phyloP scores from a whole-genome alignment of 139 green algal genomes.

The Chlorella ohadii region DNA sequence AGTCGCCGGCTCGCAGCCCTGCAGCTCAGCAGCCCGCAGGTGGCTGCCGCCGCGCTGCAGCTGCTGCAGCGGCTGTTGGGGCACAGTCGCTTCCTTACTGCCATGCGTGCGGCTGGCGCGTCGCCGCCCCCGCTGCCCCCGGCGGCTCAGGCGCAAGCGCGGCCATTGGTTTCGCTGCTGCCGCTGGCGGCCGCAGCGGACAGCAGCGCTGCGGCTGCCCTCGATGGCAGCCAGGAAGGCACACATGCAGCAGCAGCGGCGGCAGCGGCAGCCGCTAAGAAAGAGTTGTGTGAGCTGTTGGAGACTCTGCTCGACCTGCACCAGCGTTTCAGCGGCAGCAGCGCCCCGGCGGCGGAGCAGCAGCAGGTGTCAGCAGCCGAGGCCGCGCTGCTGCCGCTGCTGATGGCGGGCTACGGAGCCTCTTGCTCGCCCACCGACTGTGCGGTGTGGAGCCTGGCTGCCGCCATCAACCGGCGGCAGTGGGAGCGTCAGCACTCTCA shows the following conservation, averaged over 20 bases:
- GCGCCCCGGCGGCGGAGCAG: background rate
- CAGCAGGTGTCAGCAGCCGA: slow-evolving; percentile 5
- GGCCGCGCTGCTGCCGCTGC: slow-evolving; percentile 55
- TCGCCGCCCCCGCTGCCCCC: slow-evolving; percentile 41
- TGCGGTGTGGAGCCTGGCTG: slow-evolving; percentile 58
- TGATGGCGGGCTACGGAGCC: slow-evolving; percentile 65
- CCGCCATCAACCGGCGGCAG: slow-evolving; percentile 54
- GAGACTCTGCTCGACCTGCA: slow-evolving; percentile 64
- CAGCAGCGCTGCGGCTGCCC: background rate
- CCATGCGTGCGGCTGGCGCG: slow-evolving; percentile 40
- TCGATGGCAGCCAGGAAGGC: background rate
- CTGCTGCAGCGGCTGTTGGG: slow-evolving; percentile 51
- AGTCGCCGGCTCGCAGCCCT: background rate
- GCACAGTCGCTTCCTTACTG: slow-evolving; percentile 46
- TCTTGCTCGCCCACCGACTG: slow-evolving; percentile 54
- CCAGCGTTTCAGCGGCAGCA: slow-evolving; percentile 31
- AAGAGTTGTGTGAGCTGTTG: slow-evolving; percentile 59
- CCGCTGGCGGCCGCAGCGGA: slow-evolving; percentile 18
- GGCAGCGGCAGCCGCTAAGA: slow-evolving; percentile 22
- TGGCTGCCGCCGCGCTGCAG: slow-evolving; percentile 13
- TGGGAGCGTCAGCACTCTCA: slow-evolving; percentile 19
- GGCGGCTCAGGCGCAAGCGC: slow-evolving; percentile 23
- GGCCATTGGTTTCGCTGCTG: slow-evolving; percentile 54
- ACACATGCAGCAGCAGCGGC: background rate
- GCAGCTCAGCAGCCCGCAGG: background rate